phyloP scores from a whole-genome alignment of 2,329 filamentous ascomycete species.

The Cordyceps tenuipes region DNA sequence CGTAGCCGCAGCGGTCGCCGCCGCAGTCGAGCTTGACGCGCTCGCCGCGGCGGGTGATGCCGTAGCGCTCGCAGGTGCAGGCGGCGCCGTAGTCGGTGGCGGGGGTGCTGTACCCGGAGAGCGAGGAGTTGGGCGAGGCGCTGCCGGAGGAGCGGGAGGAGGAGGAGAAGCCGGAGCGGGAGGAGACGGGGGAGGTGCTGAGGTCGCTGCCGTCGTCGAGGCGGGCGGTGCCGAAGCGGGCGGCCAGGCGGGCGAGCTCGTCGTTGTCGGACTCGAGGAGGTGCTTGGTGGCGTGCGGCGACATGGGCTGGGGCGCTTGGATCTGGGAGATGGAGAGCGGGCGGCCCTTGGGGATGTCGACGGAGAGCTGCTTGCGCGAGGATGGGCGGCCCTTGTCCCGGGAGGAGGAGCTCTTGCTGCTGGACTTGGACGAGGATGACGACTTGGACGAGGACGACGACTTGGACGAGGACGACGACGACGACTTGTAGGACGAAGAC shows the following conservation, averaged over 20 bases:
- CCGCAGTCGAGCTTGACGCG: constrained; percentile 95
- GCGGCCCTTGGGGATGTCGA: constrained; percentile 79
- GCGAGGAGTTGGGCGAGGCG: constrained; percentile 63
- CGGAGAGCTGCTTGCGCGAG: constrained; percentile 41
- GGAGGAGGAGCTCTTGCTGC: constrained; percentile 31
- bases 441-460: constrained; percentile 24
- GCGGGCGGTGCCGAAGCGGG: constrained; percentile 58
- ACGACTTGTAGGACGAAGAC: constrained; percentile 29
- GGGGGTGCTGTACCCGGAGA: constrained; percentile 72
- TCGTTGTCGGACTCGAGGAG: constrained; percentile 72
- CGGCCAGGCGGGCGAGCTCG: constrained; percentile 70
- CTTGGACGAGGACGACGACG: constrained; percentile 29
- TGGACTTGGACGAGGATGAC: constrained; percentile 28
- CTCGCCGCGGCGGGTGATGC: constrained; percentile 87
- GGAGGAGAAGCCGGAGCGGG: constrained; percentile 59
- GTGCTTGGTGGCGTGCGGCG: constrained; percentile 77
- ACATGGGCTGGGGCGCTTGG: constrained; percentile 79
- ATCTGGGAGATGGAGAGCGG: constrained; percentile 84
- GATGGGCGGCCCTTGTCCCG: constrained; percentile 32
- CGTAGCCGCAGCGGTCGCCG: constrained; percentile 77
- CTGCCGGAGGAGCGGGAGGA: constrained; percentile 55
- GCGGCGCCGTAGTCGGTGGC: constrained; percentile 63
- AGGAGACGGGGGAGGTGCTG: constrained; percentile 53
- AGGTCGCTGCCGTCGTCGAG: constrained; percentile 51
- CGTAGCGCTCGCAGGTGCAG: constrained; percentile 94